Conservation (phyloP, 1,284 basidiomycete species). For the Chiua sp. region DNA sequence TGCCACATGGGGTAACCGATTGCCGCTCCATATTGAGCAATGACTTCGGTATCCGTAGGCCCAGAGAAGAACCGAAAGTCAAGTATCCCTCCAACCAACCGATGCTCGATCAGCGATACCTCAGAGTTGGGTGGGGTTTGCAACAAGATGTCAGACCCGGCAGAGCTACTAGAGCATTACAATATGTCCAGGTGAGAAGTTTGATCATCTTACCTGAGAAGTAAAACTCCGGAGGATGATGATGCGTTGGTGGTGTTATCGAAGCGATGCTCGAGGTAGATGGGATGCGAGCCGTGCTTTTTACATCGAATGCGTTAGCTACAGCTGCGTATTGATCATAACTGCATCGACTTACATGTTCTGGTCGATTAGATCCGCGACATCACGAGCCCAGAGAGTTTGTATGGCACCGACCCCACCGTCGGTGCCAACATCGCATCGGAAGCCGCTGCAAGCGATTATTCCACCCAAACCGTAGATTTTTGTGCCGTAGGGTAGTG, state of each 20-base stretch:
- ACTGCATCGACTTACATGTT: constrained; percentile 52
- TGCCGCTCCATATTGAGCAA: constrained; percentile 67
- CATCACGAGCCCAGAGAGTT: constrained; percentile 73
- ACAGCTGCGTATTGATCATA: not conserved
- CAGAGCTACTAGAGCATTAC: constrained; percentile 38
- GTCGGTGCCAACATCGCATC: constrained; percentile 60
- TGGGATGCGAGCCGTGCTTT: constrained; percentile 70
- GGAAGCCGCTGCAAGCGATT: constrained; percentile 68
- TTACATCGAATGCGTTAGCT: constrained; percentile 8
- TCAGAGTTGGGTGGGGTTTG: constrained; percentile 55
- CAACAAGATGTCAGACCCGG: constrained; percentile 70
- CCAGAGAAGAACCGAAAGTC: constrained; percentile 79
- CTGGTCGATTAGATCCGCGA: constrained; percentile 60
- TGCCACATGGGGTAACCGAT: constrained; percentile 71
- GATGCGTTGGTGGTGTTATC: constrained; percentile 53
- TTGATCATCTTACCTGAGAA: constrained; percentile 52
- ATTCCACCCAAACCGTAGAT: constrained; percentile 83
- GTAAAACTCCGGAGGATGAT: constrained; percentile 71
- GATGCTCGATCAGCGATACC: constrained; percentile 66
- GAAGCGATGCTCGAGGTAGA: constrained; percentile 71
- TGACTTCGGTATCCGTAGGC: constrained; percentile 63
- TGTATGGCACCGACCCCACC: constrained; percentile 66
- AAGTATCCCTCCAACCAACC: constrained; percentile 66
- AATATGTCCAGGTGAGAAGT: not conserved
- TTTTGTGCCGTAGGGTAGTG: constrained; percentile 68